phyloP scores from a whole-genome alignment of 1,284 basidiomycete species.

The Mycosarcoma maydis region DNA sequence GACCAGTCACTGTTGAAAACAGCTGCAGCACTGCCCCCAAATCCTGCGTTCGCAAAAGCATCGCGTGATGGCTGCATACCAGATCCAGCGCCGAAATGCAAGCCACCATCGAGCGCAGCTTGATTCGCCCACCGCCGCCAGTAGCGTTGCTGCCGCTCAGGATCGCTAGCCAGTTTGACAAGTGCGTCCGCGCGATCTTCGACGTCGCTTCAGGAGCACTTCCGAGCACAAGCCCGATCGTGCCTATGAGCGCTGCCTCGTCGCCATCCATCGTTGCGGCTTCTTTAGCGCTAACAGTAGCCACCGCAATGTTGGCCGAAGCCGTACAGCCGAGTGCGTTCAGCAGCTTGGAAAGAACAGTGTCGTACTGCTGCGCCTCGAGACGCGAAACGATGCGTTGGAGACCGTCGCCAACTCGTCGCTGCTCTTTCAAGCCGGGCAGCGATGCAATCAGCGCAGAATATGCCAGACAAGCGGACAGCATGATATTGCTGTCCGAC shows the following conservation, averaged over 20 bases:
- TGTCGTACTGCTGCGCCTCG: constrained; percentile 12
- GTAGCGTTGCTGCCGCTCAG: constrained; percentile 1
- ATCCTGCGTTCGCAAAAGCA: constrained; percentile 36
- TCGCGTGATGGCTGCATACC: constrained; percentile 39
- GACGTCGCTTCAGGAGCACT: constrained; percentile 43
- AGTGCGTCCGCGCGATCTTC: constrained; percentile 21
- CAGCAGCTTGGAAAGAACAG: constrained; percentile 7
- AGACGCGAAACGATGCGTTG: constrained; percentile 26
- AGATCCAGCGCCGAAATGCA: constrained; percentile 12
- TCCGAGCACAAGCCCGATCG: constrained; percentile 31
- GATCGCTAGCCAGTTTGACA: constrained; percentile 31
- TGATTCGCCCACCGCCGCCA: neutral
- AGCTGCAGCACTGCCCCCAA: constrained; percentile 25
- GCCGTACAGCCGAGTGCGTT: neutral
- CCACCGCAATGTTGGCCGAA: neutral
- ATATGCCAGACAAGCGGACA: constrained; percentile 13
- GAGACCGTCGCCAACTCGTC: constrained; percentile 9
- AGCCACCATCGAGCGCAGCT: constrained; percentile 8
- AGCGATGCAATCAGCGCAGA: constrained; percentile 11
- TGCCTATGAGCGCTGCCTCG: constrained; percentile 18
- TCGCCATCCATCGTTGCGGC: constrained; percentile 7
- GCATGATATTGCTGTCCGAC: neutral
- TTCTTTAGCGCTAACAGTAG: neutral
- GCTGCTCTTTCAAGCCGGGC: constrained; percentile 18
- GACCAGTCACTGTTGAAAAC: constrained; percentile 16